Evolutionary conservation across 108 stramenopile species (phyloP).

Genomic region (Cylindrotheca fusiformis): DNA sequence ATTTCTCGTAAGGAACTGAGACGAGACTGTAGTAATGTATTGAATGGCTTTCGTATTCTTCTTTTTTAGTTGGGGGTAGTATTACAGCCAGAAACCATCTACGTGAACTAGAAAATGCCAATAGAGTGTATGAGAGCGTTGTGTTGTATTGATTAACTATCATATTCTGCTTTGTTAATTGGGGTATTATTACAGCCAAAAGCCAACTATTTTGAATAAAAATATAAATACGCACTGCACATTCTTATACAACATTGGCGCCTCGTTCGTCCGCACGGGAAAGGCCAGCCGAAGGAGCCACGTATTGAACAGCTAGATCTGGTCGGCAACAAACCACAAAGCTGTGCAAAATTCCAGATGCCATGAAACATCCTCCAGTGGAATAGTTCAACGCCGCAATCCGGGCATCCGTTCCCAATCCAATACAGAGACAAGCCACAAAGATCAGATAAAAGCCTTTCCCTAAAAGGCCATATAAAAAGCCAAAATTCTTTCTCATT

Average conservation of each 20-base stretch:
- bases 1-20: slow-evolving; percentile 85
- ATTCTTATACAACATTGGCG: slow-evolving; percentile 6
- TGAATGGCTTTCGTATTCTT: no score
- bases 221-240: no score
- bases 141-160: no score
- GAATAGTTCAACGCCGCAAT: slow-evolving; percentile 49
- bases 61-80: no score
- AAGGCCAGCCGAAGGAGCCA: slow-evolving; percentile 70
- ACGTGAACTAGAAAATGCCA: background rate
- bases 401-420: slow-evolving; percentile 50
- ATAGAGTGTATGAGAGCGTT: no score
- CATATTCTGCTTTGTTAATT: no score
- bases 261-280: slow-evolving; percentile 21
- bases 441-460: slow-evolving; percentile 82
- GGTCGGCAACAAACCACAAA: slow-evolving; percentile 58
- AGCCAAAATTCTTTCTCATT: slow-evolving; percentile 85
- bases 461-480: slow-evolving; percentile 82
- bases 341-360: slow-evolving; percentile 52
- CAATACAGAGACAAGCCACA: slow-evolving; percentile 83
- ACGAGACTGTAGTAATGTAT: no score
- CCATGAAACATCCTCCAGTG: slow-evolving; percentile 60
- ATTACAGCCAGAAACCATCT: no score
- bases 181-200: no score
- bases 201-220: no score
- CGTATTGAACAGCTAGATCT: slow-evolving; percentile 47